Percentiles rank a stretch among this genome's conserved stretches.
phyloP scores from a whole-genome alignment of 1,284 basidiomycete genomes.

The Ceratobasidium sp. region DNA sequence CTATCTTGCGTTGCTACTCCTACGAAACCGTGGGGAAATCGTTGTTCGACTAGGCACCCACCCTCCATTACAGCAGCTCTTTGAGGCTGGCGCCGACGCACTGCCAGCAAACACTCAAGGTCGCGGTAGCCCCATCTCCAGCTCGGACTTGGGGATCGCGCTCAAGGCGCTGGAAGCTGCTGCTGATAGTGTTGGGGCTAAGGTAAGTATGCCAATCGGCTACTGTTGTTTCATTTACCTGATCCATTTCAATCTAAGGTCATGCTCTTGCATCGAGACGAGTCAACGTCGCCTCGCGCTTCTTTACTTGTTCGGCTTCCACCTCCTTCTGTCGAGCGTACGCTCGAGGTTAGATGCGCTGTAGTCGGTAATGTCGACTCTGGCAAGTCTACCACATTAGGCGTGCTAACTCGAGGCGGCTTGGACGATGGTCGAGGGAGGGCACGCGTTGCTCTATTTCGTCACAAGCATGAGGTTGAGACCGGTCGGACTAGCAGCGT shows the following conservation, averaged over 20 bases:
- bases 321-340: slow-evolving; percentile 76
- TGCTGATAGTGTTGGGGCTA: slow-evolving; percentile 53
- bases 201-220: slow-evolving; percentile 53
- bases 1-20: slow-evolving; percentile 45
- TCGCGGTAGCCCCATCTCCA: slow-evolving; percentile 64
- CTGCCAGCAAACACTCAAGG: slow-evolving; percentile 17
- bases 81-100: slow-evolving; percentile 3
- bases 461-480: slow-evolving; percentile 98
- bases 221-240: background rate
- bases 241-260: slow-evolving; percentile 3
- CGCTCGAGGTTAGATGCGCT: slow-evolving; percentile 92
- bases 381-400: slow-evolving; percentile 94
- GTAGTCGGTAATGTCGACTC: slow-evolving; percentile 91
- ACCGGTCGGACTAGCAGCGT: slow-evolving; percentile 95
- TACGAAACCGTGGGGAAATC: slow-evolving; percentile 48
- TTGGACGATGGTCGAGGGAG: slow-evolving; percentile 96
- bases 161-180: slow-evolving; percentile 48
- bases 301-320: slow-evolving; percentile 77
- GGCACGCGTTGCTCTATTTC: slow-evolving; percentile 92
- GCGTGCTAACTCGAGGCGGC: slow-evolving; percentile 85
- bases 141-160: slow-evolving; percentile 76
- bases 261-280: slow-evolving; percentile 31
- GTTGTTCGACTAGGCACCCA: slow-evolving; percentile 48
- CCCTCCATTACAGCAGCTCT: slow-evolving; percentile 46
- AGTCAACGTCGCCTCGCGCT: slow-evolving; percentile 64